Evolutionary conservation across 176 grass and related monocot species (phyloP).

Genomic region (Aegilops sharonensis): DNA sequence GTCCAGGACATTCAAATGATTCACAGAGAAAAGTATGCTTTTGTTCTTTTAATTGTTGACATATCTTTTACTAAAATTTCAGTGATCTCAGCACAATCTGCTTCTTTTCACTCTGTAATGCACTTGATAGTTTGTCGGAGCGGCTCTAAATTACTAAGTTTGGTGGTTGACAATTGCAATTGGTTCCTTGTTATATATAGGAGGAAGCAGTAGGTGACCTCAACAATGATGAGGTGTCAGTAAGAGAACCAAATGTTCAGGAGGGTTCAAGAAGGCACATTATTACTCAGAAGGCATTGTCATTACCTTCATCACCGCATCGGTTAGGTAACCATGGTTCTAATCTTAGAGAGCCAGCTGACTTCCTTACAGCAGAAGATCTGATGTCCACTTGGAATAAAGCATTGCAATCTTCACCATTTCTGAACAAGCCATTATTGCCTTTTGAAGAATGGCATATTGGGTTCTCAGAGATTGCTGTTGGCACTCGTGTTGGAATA

Average conservation of each 20-base stretch:
- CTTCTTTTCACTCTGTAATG: conserved; percentile 13
- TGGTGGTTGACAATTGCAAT: conserved; percentile 20
- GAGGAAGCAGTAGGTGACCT: conserved; percentile 50
- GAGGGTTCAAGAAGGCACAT: conserved; percentile 57
- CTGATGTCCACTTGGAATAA: conserved; percentile 83
- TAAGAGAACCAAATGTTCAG: conserved; percentile 31
- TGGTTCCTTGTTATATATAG: conserved; percentile 41
- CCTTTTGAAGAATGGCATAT: conserved; percentile 95
- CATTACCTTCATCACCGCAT: conserved; percentile 91
- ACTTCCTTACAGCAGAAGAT: conserved; percentile 63
- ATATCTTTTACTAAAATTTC: conserved; percentile 3
- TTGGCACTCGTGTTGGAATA: conserved; percentile 97
- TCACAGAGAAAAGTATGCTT: conserved; percentile 54
- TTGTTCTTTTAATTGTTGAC: conserved; percentile 5
- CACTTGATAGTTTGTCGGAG: background rate
- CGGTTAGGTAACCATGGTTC: conserved; percentile 55
- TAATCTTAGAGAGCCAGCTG: conserved; percentile 48
- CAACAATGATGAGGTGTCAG: conserved; percentile 43
- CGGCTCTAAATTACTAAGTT: conserved; percentile 8
- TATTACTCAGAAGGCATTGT: conserved; percentile 77
- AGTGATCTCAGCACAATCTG: background rate
- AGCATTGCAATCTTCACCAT: conserved; percentile 75
- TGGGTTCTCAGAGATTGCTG: conserved; percentile 89
- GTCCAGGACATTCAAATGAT: conserved; percentile 48
- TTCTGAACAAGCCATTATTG: conserved; percentile 84